phyloP scores from a whole-genome alignment of 108 stramenopile species.

The Chaetoceros tenuissimus region DNA sequence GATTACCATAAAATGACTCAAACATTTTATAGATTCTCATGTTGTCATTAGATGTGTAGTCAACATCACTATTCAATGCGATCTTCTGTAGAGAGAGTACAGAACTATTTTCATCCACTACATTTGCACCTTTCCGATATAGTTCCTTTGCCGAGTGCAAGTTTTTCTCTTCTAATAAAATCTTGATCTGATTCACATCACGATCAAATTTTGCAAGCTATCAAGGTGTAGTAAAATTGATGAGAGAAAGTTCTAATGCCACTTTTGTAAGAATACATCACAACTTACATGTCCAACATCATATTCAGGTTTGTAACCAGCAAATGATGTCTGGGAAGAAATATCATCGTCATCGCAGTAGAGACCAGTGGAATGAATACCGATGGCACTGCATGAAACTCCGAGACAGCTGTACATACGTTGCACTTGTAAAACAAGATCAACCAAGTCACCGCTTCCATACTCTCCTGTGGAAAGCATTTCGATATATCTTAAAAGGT shows the following conservation, averaged over 20 bases:
- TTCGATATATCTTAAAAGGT: slow-evolving; percentile 18
- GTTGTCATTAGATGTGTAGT: no score
- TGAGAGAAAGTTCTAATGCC: neutral
- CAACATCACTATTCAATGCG: no score
- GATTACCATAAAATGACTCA: no score
- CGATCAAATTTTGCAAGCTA: slow-evolving; percentile 31
- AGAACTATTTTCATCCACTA: no score
- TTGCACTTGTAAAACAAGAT: slow-evolving; percentile 25
- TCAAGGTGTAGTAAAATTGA: neutral
- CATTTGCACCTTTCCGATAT: no score
- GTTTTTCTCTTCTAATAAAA: slow-evolving; percentile 27
- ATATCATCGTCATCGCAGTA: slow-evolving; percentile 13
- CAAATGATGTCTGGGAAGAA: slow-evolving; percentile 3
- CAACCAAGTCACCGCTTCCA: slow-evolving; percentile 1
- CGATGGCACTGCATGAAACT: slow-evolving; percentile 39
- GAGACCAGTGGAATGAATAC: slow-evolving; percentile 28
- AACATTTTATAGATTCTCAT: no score
- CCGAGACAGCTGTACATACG: slow-evolving; percentile 34
- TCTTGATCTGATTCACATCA: slow-evolving; percentile 37
- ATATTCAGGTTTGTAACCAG: slow-evolving; percentile 13
- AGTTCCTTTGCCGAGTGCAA: slow-evolving; percentile 33
- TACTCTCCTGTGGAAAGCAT: slow-evolving; percentile 13
- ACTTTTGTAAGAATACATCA: neutral
- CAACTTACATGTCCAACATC: slow-evolving; percentile 9
- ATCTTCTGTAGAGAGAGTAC: no score